These are phyloP conservation scores for Pseudogymnoascus sp. DNA, from an alignment of 2,329 filamentous ascomycete species.

Conservation along the genomic window DNA sequence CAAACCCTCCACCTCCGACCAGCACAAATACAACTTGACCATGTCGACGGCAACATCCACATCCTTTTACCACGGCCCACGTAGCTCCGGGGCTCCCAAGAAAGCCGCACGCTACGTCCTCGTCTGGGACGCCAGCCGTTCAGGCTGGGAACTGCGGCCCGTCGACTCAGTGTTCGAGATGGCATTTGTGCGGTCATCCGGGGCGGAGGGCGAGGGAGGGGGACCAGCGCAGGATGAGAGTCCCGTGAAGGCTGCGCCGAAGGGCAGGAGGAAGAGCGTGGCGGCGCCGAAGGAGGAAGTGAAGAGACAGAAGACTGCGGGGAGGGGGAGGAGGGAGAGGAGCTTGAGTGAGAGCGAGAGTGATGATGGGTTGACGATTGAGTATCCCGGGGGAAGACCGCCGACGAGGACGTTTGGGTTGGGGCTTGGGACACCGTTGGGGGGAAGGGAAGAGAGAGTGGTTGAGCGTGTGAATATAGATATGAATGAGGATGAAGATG, in stretches of 20 bases:
- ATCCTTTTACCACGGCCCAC: constrained; percentile 47
- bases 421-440: background rate
- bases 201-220: constrained; percentile 44
- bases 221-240: constrained; percentile 13
- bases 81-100: constrained; percentile 37
- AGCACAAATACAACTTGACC: constrained; percentile 38
- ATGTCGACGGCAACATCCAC: constrained; percentile 48
- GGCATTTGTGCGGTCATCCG: constrained; percentile 58
- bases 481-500: constrained; percentile 35
- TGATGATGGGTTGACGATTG: constrained; percentile 49
- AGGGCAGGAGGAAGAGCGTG: constrained; percentile 12
- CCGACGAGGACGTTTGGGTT: constrained; percentile 15
- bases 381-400: constrained; percentile 48
- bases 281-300: constrained; percentile 24
- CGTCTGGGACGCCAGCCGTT: constrained; percentile 65
- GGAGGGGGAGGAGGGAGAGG: background rate
- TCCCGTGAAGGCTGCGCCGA: constrained; percentile 14
- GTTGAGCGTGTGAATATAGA: constrained; percentile 21
- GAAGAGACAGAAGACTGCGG: constrained; percentile 25
- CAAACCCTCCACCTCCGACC: constrained; percentile 37
- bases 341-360: constrained; percentile 38
- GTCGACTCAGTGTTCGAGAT: constrained; percentile 78
- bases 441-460: background rate
- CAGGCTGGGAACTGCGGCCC: constrained; percentile 74
- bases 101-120: constrained; percentile 48